These are phyloP conservation scores for Claviceps pazoutovae DNA, from an alignment of 2,329 filamentous ascomycete species.

Conservation along the genomic window DNA sequence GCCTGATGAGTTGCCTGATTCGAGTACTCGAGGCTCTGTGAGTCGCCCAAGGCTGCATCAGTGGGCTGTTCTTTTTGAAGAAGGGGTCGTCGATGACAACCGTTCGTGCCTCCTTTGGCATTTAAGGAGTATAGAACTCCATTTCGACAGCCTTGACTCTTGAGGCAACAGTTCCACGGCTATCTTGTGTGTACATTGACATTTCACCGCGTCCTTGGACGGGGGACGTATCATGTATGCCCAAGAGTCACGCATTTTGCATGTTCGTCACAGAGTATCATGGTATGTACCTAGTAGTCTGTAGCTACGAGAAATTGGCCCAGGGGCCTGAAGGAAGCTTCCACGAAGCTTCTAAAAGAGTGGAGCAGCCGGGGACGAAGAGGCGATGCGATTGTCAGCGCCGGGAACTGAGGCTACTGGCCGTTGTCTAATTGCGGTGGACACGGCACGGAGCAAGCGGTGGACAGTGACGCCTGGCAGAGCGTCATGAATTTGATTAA, in stretches of 20 bases:
- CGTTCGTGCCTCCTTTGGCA: no score
- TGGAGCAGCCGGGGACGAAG: neutral
- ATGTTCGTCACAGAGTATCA: no score
- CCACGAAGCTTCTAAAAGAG: conserved; percentile 7
- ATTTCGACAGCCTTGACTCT: no score
- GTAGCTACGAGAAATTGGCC: neutral
- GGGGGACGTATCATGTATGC: no score
- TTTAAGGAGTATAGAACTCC: no score
- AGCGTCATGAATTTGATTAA: neutral
- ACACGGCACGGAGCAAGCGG: neutral
- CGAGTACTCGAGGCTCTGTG: neutral
- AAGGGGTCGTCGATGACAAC: no score
- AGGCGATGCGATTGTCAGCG: neutral
- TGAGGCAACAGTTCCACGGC: no score
- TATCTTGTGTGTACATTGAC: no score
- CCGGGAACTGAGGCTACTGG: neutral
- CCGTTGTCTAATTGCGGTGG: conserved; percentile 1
- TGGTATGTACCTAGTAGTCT: neutral
- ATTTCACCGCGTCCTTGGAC: no score
- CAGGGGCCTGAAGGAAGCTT: conserved; percentile 5
- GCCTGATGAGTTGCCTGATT: neutral
- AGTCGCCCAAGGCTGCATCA: neutral
- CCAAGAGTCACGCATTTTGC: no score
- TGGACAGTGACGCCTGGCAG: neutral
- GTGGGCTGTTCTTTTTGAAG: no score